Percentiles rank a stretch among this genome's conserved stretches.
phyloP scores from a whole-genome alignment of 1,139 yeast genomes.

The Zhuliangozyma blackwelliae region DNA sequence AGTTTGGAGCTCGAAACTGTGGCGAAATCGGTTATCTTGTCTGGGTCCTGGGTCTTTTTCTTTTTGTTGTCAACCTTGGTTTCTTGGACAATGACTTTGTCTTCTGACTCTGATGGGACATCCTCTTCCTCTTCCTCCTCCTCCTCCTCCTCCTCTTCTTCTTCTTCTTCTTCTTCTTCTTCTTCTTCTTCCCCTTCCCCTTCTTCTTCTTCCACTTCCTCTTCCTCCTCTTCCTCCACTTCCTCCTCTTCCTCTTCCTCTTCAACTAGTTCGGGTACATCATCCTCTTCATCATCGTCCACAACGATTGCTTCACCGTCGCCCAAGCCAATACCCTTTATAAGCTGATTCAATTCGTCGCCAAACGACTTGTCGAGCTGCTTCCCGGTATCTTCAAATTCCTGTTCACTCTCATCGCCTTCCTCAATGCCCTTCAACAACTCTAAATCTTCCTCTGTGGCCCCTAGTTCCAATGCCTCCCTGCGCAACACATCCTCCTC shows the following conservation, averaged over 20 bases:
- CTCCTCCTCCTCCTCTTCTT: conserved; percentile 11
- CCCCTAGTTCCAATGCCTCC: conserved; percentile 69
- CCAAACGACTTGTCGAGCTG: conserved; percentile 47
- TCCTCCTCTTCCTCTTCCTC: conserved; percentile 24
- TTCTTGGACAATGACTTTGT: conserved; percentile 15
- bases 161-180: conserved; percentile 17
- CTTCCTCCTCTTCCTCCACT: conserved; percentile 24
- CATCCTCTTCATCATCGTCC: conserved; percentile 27
- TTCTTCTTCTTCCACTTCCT: conserved; percentile 15
- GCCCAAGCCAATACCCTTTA: conserved; percentile 65
- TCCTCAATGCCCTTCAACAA: conserved; percentile 46
- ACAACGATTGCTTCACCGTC: conserved; percentile 32
- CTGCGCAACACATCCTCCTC: conserved; percentile 48
- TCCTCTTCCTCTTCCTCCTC: conserved; percentile 15
- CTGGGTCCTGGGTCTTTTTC: conserved; percentile 18
- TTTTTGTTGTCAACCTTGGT: conserved; percentile 13
- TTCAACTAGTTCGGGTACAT: conserved; percentile 21
- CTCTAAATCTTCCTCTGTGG: conserved; percentile 60
- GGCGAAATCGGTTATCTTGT: conserved; percentile 48
- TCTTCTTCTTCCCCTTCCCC: conserved; percentile 16
- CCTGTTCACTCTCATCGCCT: conserved; percentile 64
- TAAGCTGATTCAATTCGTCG: conserved; percentile 58
- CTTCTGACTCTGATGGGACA: conserved; percentile 12
- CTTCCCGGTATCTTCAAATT: conserved; percentile 42
- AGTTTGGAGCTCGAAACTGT: conserved; percentile 57